These are phyloP conservation scores for Francoa sonchifolia DNA, from an alignment of 441 rosid species.

Conservation along the genomic window DNA sequence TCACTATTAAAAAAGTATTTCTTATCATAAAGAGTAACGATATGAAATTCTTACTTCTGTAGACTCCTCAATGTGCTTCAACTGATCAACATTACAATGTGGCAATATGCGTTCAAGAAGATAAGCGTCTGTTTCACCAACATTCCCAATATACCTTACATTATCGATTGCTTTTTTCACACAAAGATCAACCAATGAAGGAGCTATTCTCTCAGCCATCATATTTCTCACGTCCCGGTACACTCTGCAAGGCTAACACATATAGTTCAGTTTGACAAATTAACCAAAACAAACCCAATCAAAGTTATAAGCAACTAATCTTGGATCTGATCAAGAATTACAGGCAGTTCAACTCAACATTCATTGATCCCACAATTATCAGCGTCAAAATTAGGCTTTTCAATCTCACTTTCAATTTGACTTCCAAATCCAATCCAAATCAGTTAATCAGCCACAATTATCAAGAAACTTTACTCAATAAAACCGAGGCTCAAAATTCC, in stretches of 20 bases:
- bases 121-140: constrained; percentile 65
- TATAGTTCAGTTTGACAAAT: too few species aligned
- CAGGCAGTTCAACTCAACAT: neutral
- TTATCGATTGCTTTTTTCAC: constrained; percentile 39
- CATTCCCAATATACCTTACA: constrained; percentile 65
- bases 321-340: neutral
- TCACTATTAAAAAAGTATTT: neutral
- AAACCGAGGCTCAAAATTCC: too few species aligned
- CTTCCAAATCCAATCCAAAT: neutral
- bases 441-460: neutral
- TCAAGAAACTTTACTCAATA: too few species aligned
- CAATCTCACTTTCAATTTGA: neutral
- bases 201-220: constrained; percentile 17
- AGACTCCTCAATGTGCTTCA: constrained; percentile 56
- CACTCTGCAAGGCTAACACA: neutral
- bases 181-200: constrained; percentile 75
- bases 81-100: constrained; percentile 61
- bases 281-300: neutral
- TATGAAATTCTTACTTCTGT: constrained; percentile 29
- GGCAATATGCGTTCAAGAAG: constrained; percentile 65
- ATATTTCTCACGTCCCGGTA: neutral
- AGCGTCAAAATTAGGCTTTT: neutral
- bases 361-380: neutral
- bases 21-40: neutral
- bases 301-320: neutral